Percentiles rank a stretch among this genome's conserved stretches.
These are phyloP conservation scores for Metschnikowia borealis DNA, from an alignment of 805 yeast genomes.

Conservation along the genomic window DNA sequence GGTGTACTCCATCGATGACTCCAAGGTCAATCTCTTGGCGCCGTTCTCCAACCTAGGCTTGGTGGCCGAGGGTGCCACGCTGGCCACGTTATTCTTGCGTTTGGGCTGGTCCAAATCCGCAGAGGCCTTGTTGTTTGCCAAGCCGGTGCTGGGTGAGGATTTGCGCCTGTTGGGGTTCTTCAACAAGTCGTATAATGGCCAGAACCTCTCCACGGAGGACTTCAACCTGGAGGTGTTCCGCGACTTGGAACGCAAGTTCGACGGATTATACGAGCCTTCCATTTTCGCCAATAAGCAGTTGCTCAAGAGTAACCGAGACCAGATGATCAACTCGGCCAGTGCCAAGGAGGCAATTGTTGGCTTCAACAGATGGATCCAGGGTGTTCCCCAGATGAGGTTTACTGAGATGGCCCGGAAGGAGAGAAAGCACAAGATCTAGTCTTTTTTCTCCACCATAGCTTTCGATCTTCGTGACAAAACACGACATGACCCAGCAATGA, in stretches of 20 bases:
- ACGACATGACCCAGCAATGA: too few species aligned
- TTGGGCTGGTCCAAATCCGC: constrained; percentile 70
- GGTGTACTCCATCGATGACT: constrained; percentile 60
- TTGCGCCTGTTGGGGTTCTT: constrained; percentile 57
- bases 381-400: constrained; percentile 70
- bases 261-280: constrained; percentile 44
- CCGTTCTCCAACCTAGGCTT: constrained; percentile 84
- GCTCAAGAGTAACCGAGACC: constrained; percentile 37
- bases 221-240: constrained; percentile 41
- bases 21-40: constrained; percentile 54
- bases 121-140: constrained; percentile 68
- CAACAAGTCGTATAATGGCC: constrained; percentile 48
- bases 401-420: constrained; percentile 48
- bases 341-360: constrained; percentile 68
- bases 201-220: constrained; percentile 32
- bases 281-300: constrained; percentile 45
- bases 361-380: constrained; percentile 63
- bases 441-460: too few species aligned
- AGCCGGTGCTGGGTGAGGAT: constrained; percentile 59
- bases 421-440: constrained; percentile 57
- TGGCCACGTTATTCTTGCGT: constrained; percentile 62
- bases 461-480: too few species aligned
- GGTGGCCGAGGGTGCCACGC: constrained; percentile 77
- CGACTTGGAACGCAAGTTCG: constrained; percentile 32
- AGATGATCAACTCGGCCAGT: constrained; percentile 46